Evolutionary conservation across 768 basidiomycete species (phyloP), one percentile per base, ranked within the genome.

Genomic region (Rhodocollybia butyracea): DNA sequence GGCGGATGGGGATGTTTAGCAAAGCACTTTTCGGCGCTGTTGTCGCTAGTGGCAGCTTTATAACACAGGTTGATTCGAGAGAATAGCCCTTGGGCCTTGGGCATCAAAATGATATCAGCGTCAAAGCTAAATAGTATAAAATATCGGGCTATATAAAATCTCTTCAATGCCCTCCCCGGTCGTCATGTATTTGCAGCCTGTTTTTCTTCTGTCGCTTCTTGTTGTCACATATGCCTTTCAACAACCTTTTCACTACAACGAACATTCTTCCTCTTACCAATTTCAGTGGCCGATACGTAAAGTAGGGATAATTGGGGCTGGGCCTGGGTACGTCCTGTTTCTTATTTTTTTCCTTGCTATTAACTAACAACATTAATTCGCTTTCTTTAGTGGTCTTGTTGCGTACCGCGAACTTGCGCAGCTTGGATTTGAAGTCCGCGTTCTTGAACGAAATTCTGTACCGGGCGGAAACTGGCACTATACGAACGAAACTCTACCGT

Each of bases 381-480:
- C 4, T 45, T 13, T n/a, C 21, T 10, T 22, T 43, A 76, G 75
- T n/a, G 72, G 73, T n/a, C 58, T 76, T 8, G 63, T 73, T 2
- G 61, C 68, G 10, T 73, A 73, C 55, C 70, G 72, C 1, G 72
- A 73, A 56, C 60, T 76, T 27, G 50, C 59, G 4, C 59, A 68
- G 27, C 68, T 68, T 1, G 74, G 73, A 2, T 46, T 51, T 22
- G n/a, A 50, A 12, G 71, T 72, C 22, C 70, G 68, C 40, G 38
- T 74, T 7, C 74, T 69, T 46, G 73, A 76, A 51, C 70, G 75
- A n/a, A 75, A 76, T 57, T 54, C 62, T 26, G 50, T 66, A 0
- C 73, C 76, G 1, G 73, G 74, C 3, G 74, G 74, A 8, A 74
- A 71, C 55, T 77, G 76, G 76, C 73, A 73, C 55, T 76, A 75